phyloP scores from a whole-genome alignment of 495 filamentous ascomycete genomes.

The Durotheca rogersii region DNA sequence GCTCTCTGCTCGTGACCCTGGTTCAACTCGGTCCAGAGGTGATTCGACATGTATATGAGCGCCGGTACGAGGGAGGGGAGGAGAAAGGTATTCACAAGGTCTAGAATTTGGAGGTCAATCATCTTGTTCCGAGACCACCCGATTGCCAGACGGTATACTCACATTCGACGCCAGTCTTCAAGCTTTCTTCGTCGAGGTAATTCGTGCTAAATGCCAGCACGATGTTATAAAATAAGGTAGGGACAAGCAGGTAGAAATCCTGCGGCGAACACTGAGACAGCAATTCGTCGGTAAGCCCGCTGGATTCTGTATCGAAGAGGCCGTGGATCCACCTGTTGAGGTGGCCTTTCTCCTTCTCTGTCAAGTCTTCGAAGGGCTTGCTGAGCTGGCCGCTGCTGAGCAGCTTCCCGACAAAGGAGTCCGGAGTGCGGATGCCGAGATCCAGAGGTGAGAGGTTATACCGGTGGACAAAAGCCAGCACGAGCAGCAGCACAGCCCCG shows the following conservation, averaged over 20 bases:
- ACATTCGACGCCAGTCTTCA: slow-evolving; percentile 89
- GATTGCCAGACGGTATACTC: slow-evolving; percentile 36
- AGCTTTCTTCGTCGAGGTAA: slow-evolving; percentile 71
- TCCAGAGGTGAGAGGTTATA: slow-evolving; percentile 72
- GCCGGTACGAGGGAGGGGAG: slow-evolving; percentile 83
- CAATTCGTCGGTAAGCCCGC: slow-evolving; percentile 73
- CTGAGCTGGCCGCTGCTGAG: slow-evolving; percentile 63
- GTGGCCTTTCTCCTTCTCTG: slow-evolving; percentile 71
- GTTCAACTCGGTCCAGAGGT: slow-evolving; percentile 65
- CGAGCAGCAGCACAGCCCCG: slow-evolving; percentile 78
- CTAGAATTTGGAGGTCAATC: slow-evolving; percentile 40
- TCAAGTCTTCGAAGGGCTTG: slow-evolving; percentile 64
- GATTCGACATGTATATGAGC: slow-evolving; percentile 74
- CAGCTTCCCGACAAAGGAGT: slow-evolving; percentile 80
- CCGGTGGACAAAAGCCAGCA: slow-evolving; percentile 80
- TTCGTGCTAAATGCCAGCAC: slow-evolving; percentile 71
- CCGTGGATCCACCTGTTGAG: slow-evolving; percentile 83
- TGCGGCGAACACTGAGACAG: slow-evolving; percentile 91
- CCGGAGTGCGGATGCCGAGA: slow-evolving; percentile 56
- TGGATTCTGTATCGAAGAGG: slow-evolving; percentile 80
- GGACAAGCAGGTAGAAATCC: slow-evolving; percentile 89
- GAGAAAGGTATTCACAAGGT: slow-evolving; percentile 85
- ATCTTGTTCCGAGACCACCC: not conserved
- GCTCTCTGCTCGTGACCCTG: slow-evolving; percentile 52
- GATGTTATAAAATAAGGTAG: slow-evolving; percentile 84